Conservation (phyloP, 305 asterid species). For the Rubia occidens region DNA sequence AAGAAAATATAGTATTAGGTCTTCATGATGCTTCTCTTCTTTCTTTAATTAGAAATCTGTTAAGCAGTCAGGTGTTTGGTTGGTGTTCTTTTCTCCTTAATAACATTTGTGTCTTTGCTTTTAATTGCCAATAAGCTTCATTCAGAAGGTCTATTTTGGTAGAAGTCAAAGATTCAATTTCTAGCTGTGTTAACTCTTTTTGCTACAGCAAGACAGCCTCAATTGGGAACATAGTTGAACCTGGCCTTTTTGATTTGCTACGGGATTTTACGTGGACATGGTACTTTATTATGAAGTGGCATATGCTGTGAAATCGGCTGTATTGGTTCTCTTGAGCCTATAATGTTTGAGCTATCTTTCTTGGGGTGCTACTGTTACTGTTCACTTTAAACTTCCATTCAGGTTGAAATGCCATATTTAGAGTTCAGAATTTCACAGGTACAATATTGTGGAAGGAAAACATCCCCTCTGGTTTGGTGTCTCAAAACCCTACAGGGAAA, state of each 20-base stretch:
- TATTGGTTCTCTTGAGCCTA: background rate
- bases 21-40: background rate
- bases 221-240: background rate
- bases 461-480: constrained; percentile 80
- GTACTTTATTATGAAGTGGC: background rate
- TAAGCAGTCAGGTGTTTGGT: background rate
- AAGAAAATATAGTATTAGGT: background rate
- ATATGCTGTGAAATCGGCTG: background rate
- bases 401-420: background rate
- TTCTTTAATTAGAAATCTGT: background rate
- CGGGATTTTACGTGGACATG: background rate
- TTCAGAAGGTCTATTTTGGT: background rate
- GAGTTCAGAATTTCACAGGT: constrained; percentile 42
- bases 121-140: background rate
- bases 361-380: background rate
- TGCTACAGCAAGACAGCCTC: background rate
- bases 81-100: background rate
- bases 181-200: background rate
- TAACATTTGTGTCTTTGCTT: background rate
- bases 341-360: no score
- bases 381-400: background rate
- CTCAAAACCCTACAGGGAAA: constrained; percentile 93
- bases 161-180: background rate
- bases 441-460: constrained; percentile 80
- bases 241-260: background rate